phyloP scores from a whole-genome alignment of 306 rosid genomes.

The Psophocarpus tetragonolobus region DNA sequence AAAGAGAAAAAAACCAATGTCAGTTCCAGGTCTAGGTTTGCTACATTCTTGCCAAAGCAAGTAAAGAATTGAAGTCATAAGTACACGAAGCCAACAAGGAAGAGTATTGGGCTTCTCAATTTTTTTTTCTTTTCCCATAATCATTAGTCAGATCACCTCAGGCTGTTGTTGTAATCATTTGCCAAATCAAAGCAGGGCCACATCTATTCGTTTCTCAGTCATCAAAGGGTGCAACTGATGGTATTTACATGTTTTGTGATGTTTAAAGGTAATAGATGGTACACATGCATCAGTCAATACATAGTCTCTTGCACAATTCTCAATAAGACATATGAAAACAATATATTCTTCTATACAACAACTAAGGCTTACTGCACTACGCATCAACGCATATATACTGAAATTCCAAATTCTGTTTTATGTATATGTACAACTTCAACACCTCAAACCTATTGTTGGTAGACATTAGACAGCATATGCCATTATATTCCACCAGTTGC shows the following conservation, averaged over 20 bases:
- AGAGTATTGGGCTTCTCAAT: not conserved
- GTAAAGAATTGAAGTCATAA: not conserved
- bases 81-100: constrained; percentile 2
- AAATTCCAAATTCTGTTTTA: constrained; percentile 19
- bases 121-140: too few relatives aligned
- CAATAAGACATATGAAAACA: not conserved
- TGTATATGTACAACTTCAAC: not conserved
- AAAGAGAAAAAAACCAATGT: constrained; percentile 3
- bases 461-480: not conserved
- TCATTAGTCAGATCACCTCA: too few relatives aligned
- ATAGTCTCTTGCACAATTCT: not conserved
- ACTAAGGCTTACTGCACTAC: too few relatives aligned
- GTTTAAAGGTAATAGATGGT: not conserved
- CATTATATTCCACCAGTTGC: not conserved
- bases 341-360: not conserved
- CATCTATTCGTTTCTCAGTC: constrained; percentile 22
- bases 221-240: not conserved
- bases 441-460: constrained; percentile 3
- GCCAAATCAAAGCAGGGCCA: constrained; percentile 5
- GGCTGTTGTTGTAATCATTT: too few relatives aligned
- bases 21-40: not conserved
- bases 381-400: too few relatives aligned
- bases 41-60: not conserved
- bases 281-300: not conserved
- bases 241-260: not conserved